Evolutionary conservation across 768 basidiomycete genomes (phyloP), one percentile per base, ranked within the genome.

Genomic region (Lactarius deliciosus): DNA sequence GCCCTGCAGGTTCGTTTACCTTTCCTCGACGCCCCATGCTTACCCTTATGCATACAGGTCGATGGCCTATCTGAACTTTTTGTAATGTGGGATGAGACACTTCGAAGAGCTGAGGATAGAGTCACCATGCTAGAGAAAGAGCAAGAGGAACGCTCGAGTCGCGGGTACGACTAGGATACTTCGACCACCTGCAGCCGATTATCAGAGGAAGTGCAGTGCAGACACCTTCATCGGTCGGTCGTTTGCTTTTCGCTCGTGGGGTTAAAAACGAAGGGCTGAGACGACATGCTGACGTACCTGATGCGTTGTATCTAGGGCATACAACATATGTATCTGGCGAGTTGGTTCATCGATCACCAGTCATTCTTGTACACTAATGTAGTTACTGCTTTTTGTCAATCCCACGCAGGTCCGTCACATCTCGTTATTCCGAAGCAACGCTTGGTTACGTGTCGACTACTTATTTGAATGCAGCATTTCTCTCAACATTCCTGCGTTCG

Each of bases 31-130:
- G 38, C 34, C 55, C 6, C 15, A 16, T 59, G 38, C 65, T n/a
- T 6, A 32, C 13, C 40, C 25, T 34, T 30, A 60, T 28, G 18
- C n/a, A 15, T n/a, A 47, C 63, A 93, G 92, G 86, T 92, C 10
- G 92, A 92, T 72, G 84, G 86, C 1, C 80, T 94, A 1, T 94
- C 92, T 15, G 91, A 93, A 69, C 78, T 94, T 25, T 94, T 94
- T 67, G 88, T 94, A 8, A 84, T 84, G 16, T 94, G 92, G 92
- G 91, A 94, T 69, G 90, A 93, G 64, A 82, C 86, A 0, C 75
- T 93, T 11, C 80, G 82, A n/a, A 85, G 84, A 55, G 82, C 86
- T 5, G 91, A 93, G 73, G 82, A 83, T 63, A 83, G 83, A 60
- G 75, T 87, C 7, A 76, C 76, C 32, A 79, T 76, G 43, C 72